phyloP scores from a whole-genome alignment of 306 rosid species.

The Begonia loranthoides region DNA sequence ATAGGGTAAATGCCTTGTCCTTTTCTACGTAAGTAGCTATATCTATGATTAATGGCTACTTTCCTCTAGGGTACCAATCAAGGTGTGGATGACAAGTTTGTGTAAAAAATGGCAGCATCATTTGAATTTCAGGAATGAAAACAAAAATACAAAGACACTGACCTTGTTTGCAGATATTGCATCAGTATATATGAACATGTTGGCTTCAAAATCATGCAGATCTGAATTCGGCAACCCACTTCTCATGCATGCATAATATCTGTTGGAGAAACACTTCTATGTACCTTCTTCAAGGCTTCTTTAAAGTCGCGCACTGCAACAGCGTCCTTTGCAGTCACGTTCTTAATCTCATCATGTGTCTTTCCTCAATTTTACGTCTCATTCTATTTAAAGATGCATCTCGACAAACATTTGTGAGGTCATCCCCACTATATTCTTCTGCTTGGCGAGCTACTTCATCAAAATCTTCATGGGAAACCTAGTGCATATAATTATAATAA shows the following conservation, averaged over 20 bases:
- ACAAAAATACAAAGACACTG: too few species aligned
- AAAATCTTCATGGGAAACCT: conserved; percentile 75
- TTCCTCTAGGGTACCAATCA: too few species aligned
- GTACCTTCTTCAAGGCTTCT: conserved; percentile 82
- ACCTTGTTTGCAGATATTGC: too few species aligned
- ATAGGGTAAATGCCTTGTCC: too few species aligned
- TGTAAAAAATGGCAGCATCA: too few species aligned
- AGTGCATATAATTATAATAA: conserved; percentile 13
- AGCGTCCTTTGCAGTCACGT: conserved; percentile 76
- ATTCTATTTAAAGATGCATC: conserved; percentile 88
- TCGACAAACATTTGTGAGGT: conserved; percentile 79
- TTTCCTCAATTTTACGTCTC: conserved; percentile 92
- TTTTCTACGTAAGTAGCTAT: too few species aligned
- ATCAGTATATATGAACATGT: not conserved
- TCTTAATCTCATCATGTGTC: conserved; percentile 89
- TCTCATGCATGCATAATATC: conserved; percentile 84
- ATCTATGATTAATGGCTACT: too few species aligned
- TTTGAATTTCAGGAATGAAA: too few species aligned
- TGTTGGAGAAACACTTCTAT: conserved; percentile 71
- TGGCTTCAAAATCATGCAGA: conserved; percentile 32
- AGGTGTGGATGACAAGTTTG: too few species aligned
- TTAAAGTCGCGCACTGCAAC: conserved; percentile 89
- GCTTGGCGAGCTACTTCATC: conserved; percentile 84
- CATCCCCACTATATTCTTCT: conserved; percentile 90
- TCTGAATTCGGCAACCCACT: conserved; percentile 82